Conservation (phyloP, 2,329 filamentous ascomycete species). For the Saccharata proteae region DNA sequence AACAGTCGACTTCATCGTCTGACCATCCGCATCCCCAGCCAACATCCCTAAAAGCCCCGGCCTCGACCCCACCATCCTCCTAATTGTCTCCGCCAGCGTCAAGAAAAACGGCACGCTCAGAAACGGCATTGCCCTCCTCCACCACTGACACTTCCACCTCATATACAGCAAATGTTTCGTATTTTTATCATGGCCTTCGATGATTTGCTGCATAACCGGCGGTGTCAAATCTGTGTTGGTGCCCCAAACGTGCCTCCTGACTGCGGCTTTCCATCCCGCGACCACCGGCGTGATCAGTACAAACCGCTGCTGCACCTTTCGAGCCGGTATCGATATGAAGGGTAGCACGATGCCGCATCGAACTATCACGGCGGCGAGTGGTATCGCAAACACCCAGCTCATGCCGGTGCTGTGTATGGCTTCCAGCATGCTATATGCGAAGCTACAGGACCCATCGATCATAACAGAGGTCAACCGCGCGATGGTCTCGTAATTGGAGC, state of each 20-base stretch:
- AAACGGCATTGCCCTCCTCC: conserved; percentile 3
- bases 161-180: conserved; percentile 12
- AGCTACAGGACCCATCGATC: too few species aligned
- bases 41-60: conserved; percentile 19
- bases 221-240: too few species aligned
- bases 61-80: conserved; percentile 21
- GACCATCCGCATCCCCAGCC: too few species aligned
- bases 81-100: conserved; percentile 23
- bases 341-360: conserved; percentile 37
- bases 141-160: conserved; percentile 2
- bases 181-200: conserved; percentile 17
- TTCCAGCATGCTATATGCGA: conserved; percentile 15
- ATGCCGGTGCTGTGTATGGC: conserved; percentile 40
- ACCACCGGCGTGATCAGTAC: conserved; percentile 28
- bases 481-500: too few species aligned
- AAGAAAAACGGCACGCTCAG: conserved; percentile 24
- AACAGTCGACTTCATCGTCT: too few species aligned
- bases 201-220: too few species aligned
- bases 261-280: too few species aligned
- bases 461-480: too few species aligned
- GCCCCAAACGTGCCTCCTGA: conserved; percentile 13
- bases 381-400: conserved; percentile 44
- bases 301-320: conserved; percentile 29
- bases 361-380: conserved; percentile 40
- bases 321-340: conserved; percentile 30